phyloP scores from a whole-genome alignment of 176 grass and related monocot species.

The Poa annua region DNA sequence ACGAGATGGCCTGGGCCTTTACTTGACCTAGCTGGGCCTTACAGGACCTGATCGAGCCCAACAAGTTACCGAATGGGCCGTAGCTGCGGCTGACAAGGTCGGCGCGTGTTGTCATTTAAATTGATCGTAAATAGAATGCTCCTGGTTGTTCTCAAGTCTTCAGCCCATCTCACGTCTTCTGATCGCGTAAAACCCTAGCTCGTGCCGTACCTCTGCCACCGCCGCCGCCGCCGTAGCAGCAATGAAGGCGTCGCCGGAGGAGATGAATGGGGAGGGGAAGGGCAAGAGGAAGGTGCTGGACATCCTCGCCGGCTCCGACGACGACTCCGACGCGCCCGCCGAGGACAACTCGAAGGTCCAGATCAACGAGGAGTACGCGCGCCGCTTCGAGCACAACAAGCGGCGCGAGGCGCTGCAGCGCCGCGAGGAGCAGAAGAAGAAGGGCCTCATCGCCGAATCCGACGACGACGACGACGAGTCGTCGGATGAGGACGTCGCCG shows the following conservation, averaged over 20 bases:
- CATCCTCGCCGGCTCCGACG: slow-evolving; percentile 51
- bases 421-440: slow-evolving; percentile 66
- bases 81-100: neutral
- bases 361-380: slow-evolving; percentile 73
- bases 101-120: neutral
- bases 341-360: slow-evolving; percentile 62
- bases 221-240: neutral
- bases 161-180: neutral
- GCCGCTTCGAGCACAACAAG: slow-evolving; percentile 87
- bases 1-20: slow-evolving; percentile 37
- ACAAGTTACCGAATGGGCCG: neutral
- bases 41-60: neutral
- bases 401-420: slow-evolving; percentile 66
- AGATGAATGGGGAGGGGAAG: slow-evolving; percentile 1
- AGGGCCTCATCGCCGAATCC: slow-evolving; percentile 38
- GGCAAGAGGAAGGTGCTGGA: slow-evolving; percentile 2
- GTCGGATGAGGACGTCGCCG: slow-evolving; percentile 34
- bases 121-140: neutral
- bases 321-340: slow-evolving; percentile 31
- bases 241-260: neutral
- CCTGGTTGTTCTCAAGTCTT: neutral
- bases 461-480: slow-evolving; percentile 40
- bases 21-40: slow-evolving; percentile 19
- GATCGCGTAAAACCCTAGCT: slow-evolving; percentile 35
- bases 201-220: neutral